A percentile compares a stretch with the other conserved stretches of the same genome.
Conservation (phyloP, 73 alveolate genomes). For the Tetrahymena malaccensis region DNA sequence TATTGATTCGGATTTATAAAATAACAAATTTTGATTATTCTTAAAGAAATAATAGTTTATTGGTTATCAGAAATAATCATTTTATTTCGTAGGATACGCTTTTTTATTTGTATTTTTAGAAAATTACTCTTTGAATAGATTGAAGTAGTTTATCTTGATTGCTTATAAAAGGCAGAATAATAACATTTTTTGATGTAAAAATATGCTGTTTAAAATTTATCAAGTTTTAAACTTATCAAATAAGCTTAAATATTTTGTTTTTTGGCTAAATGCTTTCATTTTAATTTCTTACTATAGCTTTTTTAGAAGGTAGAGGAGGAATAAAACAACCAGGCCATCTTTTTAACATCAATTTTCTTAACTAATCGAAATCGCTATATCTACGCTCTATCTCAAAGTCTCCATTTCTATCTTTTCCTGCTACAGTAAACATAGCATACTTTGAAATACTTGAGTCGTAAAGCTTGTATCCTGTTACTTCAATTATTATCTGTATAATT, state of each 20-base stretch:
- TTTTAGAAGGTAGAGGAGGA: slow-evolving; percentile 91
- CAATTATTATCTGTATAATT: background rate
- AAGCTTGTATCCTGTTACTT: background rate
- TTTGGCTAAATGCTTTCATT: background rate
- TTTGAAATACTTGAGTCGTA: slow-evolving; percentile 24
- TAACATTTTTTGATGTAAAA: too few relatives aligned
- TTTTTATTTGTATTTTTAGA: too few relatives aligned
- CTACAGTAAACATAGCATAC: slow-evolving; percentile 16
- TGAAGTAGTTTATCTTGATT: too few relatives aligned
- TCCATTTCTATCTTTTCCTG: slow-evolving; percentile 38
- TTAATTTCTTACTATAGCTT: slow-evolving; percentile 1
- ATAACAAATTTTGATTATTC: too few relatives aligned
- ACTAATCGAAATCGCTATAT: slow-evolving; percentile 78
- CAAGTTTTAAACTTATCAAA: too few relatives aligned
- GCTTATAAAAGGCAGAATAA: too few relatives aligned
- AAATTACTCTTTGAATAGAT: too few relatives aligned
- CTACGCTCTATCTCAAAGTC: slow-evolving; percentile 51
- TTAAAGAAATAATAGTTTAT: too few relatives aligned
- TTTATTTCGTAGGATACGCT: too few relatives aligned
- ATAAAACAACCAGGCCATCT: slow-evolving; percentile 89
- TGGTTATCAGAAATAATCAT: too few relatives aligned
- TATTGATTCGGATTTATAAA: too few relatives aligned
- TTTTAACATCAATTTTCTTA: slow-evolving; percentile 60
- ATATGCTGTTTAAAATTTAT: too few relatives aligned
- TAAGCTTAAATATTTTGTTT: background rate